Conservation (phyloP, 805 yeast species). For the Yarrowia sp. region DNA sequence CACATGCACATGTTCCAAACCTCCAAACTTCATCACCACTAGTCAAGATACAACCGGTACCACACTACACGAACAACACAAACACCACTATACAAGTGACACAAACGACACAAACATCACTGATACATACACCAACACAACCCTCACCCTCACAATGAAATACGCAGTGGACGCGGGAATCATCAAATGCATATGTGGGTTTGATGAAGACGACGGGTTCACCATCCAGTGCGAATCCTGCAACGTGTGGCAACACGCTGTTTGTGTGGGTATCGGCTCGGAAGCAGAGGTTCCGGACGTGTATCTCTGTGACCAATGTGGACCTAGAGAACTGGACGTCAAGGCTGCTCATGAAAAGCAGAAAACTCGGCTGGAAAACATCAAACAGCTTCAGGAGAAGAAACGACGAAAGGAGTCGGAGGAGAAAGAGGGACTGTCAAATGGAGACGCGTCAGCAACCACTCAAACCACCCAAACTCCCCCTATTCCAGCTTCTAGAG, state of each 20-base stretch:
- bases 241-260: slow-evolving; percentile 91
- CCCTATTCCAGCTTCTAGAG: neutral
- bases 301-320: slow-evolving; percentile 77
- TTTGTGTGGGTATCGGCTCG: slow-evolving; percentile 76
- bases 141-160: neutral
- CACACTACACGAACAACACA: too few species aligned
- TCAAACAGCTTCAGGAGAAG: slow-evolving; percentile 15
- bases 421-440: slow-evolving; percentile 9
- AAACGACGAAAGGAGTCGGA: slow-evolving; percentile 20
- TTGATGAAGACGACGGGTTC: slow-evolving; percentile 89
- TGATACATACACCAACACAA: neutral
- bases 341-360: slow-evolving; percentile 47
- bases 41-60: neutral
- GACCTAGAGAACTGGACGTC: slow-evolving; percentile 47
- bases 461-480: slow-evolving; percentile 16
- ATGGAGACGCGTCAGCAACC: slow-evolving; percentile 17
- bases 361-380: slow-evolving; percentile 31
- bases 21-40: slow-evolving; percentile 22
- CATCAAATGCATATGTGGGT: slow-evolving; percentile 86
- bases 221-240: slow-evolving; percentile 93
- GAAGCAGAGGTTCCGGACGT: slow-evolving; percentile 78
- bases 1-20: slow-evolving; percentile 1
- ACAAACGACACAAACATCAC: neutral
- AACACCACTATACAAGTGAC: neutral
- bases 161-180: slow-evolving; percentile 61